Evolutionary conservation across 1,139 yeast genomes (phyloP).

Genomic region (Petasospora rhodanensis): DNA sequence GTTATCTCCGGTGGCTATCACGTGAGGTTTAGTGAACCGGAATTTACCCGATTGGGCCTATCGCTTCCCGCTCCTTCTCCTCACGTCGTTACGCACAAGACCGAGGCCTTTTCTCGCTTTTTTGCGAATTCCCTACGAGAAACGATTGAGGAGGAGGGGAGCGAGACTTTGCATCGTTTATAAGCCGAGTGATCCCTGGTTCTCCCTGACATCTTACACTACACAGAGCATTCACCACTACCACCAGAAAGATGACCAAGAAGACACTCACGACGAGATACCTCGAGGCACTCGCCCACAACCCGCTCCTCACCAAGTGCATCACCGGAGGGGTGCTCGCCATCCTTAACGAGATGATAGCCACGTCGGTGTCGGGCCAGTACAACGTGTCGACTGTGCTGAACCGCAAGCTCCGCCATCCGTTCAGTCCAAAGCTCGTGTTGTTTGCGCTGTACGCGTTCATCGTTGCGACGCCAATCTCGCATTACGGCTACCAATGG

Average conservation of each 20-base stretch:
- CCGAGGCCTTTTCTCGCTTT: slow-evolving; percentile 6
- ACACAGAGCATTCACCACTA: background rate
- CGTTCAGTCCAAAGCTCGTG: slow-evolving; percentile 29
- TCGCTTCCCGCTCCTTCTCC: slow-evolving; percentile 1
- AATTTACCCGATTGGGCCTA: too few relatives aligned
- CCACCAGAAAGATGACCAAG: slow-evolving; percentile 1
- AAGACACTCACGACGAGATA: slow-evolving; percentile 31
- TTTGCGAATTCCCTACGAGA: too few relatives aligned
- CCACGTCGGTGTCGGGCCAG: slow-evolving; percentile 49
- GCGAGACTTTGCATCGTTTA: too few relatives aligned
- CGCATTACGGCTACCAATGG: slow-evolving; percentile 47
- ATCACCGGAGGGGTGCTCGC: slow-evolving; percentile 55
- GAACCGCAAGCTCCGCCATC: slow-evolving; percentile 23
- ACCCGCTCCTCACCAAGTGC: slow-evolving; percentile 59
- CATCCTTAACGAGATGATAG: slow-evolving; percentile 55
- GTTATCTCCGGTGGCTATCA: background rate
- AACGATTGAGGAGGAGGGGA: too few relatives aligned
- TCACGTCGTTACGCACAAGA: slow-evolving; percentile 9
- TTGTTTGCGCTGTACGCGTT: slow-evolving; percentile 71
- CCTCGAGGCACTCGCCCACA: slow-evolving; percentile 36
- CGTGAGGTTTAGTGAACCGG: too few relatives aligned
- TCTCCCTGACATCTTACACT: too few relatives aligned
- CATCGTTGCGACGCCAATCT: slow-evolving; percentile 65
- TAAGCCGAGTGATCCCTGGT: too few relatives aligned
- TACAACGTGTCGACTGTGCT: slow-evolving; percentile 21